Percentiles rank a stretch among this genome's conserved stretches.
phyloP scores from a whole-genome alignment of 805 yeast species.

The Teunomyces stri region DNA sequence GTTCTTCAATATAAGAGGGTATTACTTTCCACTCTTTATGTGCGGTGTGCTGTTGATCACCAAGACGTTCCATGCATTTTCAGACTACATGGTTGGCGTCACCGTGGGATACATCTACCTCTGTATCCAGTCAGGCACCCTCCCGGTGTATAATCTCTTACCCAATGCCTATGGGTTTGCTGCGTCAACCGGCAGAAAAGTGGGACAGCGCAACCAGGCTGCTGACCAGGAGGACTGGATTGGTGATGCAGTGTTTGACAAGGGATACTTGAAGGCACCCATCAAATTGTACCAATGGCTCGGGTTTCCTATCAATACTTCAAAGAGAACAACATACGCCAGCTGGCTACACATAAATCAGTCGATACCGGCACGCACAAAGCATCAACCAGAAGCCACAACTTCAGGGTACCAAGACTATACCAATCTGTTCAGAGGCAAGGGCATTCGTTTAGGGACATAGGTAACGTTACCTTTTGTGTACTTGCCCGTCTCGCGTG shows the following conservation, averaged over 20 bases:
- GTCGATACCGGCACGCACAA: not conserved
- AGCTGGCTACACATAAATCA: not conserved
- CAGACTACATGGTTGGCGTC: slow-evolving; percentile 49
- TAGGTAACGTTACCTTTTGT: slow-evolving; percentile 8
- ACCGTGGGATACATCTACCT: slow-evolving; percentile 57
- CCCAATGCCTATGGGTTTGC: slow-evolving; percentile 26
- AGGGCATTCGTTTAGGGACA: slow-evolving; percentile 35
- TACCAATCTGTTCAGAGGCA: slow-evolving; percentile 27
- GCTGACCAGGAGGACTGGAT: slow-evolving; percentile 15
- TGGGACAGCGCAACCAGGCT: slow-evolving; percentile 22
- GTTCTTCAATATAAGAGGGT: slow-evolving; percentile 52
- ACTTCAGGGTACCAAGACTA: not conserved
- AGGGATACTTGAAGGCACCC: slow-evolving; percentile 60
- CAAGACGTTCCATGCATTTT: slow-evolving; percentile 40
- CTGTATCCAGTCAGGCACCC: slow-evolving; percentile 58
- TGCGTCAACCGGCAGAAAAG: slow-evolving; percentile 22
- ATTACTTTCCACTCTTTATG: slow-evolving; percentile 49
- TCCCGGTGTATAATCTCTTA: slow-evolving; percentile 39
- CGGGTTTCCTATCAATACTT: slow-evolving; percentile 22
- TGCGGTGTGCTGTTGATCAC: slow-evolving; percentile 34
- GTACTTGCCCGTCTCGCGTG: not conserved
- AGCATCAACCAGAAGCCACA: not conserved
- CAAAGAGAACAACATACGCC: slow-evolving; percentile 8
- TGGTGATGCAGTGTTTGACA: slow-evolving; percentile 45
- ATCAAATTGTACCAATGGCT: slow-evolving; percentile 31